Percentiles rank a stretch among this genome's conserved stretches.
These are phyloP conservation scores for Huiozyma naganishii DNA, from an alignment of 805 yeast species.

Conservation along the genomic window DNA sequence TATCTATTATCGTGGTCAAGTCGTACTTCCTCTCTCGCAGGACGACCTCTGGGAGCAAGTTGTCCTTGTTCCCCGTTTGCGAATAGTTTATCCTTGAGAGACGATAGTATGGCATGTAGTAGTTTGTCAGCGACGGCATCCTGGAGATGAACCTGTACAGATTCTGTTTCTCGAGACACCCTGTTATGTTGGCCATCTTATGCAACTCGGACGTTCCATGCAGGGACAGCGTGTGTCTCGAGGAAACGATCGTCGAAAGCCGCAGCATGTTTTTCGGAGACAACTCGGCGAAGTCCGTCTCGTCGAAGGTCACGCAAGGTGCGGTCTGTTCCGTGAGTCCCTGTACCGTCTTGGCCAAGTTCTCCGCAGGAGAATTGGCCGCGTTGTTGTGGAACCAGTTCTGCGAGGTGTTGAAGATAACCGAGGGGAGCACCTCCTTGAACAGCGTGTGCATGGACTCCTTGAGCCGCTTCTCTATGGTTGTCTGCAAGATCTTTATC, in stretches of 20 bases:
- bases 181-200: conserved; percentile 30
- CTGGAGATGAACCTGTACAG: conserved; percentile 24
- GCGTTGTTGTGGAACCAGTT: conserved; percentile 17
- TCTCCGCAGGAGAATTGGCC: neutral
- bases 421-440: conserved; percentile 26
- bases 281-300: conserved; percentile 31
- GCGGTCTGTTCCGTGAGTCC: too few species aligned
- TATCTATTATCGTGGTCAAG: conserved; percentile 20
- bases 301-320: conserved; percentile 12
- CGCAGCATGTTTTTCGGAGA: conserved; percentile 58
- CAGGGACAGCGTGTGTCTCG: conserved; percentile 74
- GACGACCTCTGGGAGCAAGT: conserved; percentile 17
- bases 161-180: conserved; percentile 28
- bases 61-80: conserved; percentile 6
- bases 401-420: conserved; percentile 27
- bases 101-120: neutral
- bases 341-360: conserved; percentile 3
- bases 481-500: conserved; percentile 24
- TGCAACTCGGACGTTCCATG: conserved; percentile 37
- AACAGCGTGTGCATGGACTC: conserved; percentile 26
- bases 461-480: conserved; percentile 26
- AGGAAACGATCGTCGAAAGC: conserved; percentile 54
- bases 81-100: neutral
- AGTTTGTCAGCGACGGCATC: conserved; percentile 24
- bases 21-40: conserved; percentile 16